Base-by-base conservation (phyloP, 495 filamentous ascomycete genomes). In the Penicillium tannophilum region DNA sequence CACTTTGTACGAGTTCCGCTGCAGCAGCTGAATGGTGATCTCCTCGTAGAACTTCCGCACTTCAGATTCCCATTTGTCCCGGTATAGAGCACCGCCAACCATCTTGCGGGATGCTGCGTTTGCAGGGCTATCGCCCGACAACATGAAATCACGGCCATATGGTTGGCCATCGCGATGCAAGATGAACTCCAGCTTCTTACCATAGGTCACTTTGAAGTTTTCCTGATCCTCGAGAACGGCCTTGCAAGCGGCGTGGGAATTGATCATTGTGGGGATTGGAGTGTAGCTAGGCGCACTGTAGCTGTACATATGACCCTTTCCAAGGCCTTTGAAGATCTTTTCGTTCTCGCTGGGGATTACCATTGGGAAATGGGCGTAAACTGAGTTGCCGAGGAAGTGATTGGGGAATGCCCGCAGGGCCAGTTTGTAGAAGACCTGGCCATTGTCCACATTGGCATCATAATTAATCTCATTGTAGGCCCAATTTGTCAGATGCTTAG, bases 401-500 rank as follows among this genome's bases (percentile, higher is more conserved):
- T 81, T 74, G 1, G 86, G 86, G 60, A 89, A 85, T 4, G 84
- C 85, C 30, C 80, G 77, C 20, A 86, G 65, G 54, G 86, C 78
- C 12, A 89, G 75, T 55, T 87, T 86, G 63, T 82, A 84, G 62
- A 88, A 82, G 35, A 84, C 76, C 30, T 83, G 79, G 36, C 86
- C 86, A 16, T 83, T 76, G 39, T 86, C 81, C 8, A 85, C 76
- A 5, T 67, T 56, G 4, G 58, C 31, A 47, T 85, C 79, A n/a
- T 71, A 69, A 39, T 77, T 74, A 28, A 81, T 80, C 54, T 84
- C 80, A 12, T 64, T 75, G 65, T 74, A 81, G 4, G 90, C 91
- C 90, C 90, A 96, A 64, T 90, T 92, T 5, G 92, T 97, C 16
- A 96, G 81, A 55, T 86, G 82, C 35, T 83, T 84, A 0, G 92